Evolutionary conservation across 345 rosid genomes (phyloP).

Genomic region (Trapa bicornis): DNA sequence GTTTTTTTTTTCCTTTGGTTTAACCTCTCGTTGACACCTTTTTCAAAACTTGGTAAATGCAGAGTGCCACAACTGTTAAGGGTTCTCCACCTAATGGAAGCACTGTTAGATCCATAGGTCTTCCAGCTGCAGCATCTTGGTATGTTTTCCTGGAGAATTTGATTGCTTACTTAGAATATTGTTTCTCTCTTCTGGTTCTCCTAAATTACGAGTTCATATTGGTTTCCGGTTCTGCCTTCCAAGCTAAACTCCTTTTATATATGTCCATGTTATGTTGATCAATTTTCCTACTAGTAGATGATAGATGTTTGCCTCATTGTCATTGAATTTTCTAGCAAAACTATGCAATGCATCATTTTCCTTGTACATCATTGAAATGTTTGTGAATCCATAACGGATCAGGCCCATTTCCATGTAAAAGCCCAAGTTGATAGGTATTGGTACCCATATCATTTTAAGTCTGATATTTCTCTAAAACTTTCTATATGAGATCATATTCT

Average conservation of each 20-base stretch:
- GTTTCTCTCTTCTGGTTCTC: not conserved
- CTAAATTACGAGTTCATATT: not conserved
- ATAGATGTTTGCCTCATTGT: no score
- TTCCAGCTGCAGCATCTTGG: constrained; percentile 94
- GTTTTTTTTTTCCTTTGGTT: no score
- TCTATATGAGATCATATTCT: no score
- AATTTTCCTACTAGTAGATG: no score
- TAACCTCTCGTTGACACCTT: not conserved
- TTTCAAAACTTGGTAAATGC: constrained; percentile 10
- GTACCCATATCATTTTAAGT: no score
- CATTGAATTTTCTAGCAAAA: not conserved
- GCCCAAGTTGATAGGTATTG: no score
- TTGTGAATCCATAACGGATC: not conserved
- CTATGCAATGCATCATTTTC: not conserved
- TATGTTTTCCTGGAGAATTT: constrained; percentile 12
- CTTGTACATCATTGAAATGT: not conserved
- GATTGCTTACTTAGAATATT: not conserved
- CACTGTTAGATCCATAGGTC: constrained; percentile 32
- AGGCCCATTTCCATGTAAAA: no score
- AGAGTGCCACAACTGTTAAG: constrained; percentile 31
- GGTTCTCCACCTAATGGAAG: constrained; percentile 57
- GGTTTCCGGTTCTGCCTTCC: not conserved
- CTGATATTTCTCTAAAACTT: no score
- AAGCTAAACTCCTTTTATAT: no score
- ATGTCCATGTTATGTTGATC: no score